phyloP scores from a whole-genome alignment of 805 yeast genomes.

The Pichia paraexigua region DNA sequence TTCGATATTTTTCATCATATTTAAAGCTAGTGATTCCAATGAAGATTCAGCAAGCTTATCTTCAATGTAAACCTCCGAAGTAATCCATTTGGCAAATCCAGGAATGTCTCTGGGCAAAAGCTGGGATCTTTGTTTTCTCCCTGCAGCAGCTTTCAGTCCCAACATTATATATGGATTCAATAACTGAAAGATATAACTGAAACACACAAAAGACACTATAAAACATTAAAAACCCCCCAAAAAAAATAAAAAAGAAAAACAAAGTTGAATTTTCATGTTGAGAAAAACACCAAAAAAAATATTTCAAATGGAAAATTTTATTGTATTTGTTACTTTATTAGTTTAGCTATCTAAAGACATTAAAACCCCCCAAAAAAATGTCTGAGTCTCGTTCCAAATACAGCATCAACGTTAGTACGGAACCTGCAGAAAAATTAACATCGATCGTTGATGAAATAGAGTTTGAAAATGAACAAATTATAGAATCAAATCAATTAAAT shows the following conservation, averaged over 20 bases:
- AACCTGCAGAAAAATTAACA: slow-evolving; percentile 12
- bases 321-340: no score
- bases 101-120: slow-evolving; percentile 15
- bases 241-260: background rate
- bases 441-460: slow-evolving; percentile 14
- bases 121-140: background rate
- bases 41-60: slow-evolving; percentile 20
- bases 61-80: slow-evolving; percentile 23
- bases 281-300: background rate
- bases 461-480: background rate
- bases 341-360: no score
- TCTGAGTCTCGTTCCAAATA: slow-evolving; percentile 1
- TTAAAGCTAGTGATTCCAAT: slow-evolving; percentile 19
- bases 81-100: slow-evolving; percentile 29
- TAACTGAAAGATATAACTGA: no score
- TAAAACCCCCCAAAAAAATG: no score
- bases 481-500: slow-evolving; percentile 2
- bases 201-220: background rate
- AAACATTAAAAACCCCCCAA: no score
- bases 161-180: slow-evolving; percentile 15
- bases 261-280: background rate
- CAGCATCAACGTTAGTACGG: slow-evolving; percentile 3
- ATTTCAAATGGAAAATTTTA: background rate
- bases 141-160: slow-evolving; percentile 23
- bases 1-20: slow-evolving; percentile 21